Evolutionary conservation across 495 filamentous ascomycete species (phyloP), one percentile per base, ranked within the genome.

Genomic region (Staphylotrichum longicolle): DNA sequence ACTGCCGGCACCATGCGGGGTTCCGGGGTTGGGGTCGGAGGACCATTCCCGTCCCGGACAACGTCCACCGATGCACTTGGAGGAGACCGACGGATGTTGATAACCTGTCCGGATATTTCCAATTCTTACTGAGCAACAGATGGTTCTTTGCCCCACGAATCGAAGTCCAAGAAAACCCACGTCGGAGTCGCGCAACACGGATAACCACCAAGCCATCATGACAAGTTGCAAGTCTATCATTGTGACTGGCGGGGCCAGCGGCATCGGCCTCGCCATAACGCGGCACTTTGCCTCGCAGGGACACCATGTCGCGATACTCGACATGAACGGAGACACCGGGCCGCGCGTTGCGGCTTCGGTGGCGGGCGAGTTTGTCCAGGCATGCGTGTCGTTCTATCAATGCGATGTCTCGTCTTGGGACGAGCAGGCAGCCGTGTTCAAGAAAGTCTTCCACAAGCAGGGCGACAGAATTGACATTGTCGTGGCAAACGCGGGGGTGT

Each of bases 401-500:
- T 80, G 76, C 64, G 75, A 84, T 57, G 75, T 83, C 12, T 71
- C 79, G 0, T 77, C 72, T 0, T 84, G 80, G 80, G 71, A 77
- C 11, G 75, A 74, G 34, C 80, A 82, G 60, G 74, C 75, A 1
- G 66, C 66, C 0, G 78, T 68, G 0, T 84, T 84, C 58, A 64
- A 69, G 51, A 72, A 74, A 9, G 70, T 81, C 1, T 78, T 71
- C 52, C 63, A 69, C 5, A 60, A 73, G 37, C 57, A 71, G 56
- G 58, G 59, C 7, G 74, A 75, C 6, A 62, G 71, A 0, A 59
- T 86, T 3, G 80, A 86, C 54, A 57, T 83, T 11, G 82, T 83
- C 3, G 76, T 84, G 63, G 82, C 82, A 15, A 85, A 85, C 65
- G 82, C 83, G 0, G 83, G 83, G 3, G 74, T 86, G 32, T 75